Evolutionary conservation across 2,329 filamentous ascomycete species (phyloP).

Genomic region (Fusarium sp.): DNA sequence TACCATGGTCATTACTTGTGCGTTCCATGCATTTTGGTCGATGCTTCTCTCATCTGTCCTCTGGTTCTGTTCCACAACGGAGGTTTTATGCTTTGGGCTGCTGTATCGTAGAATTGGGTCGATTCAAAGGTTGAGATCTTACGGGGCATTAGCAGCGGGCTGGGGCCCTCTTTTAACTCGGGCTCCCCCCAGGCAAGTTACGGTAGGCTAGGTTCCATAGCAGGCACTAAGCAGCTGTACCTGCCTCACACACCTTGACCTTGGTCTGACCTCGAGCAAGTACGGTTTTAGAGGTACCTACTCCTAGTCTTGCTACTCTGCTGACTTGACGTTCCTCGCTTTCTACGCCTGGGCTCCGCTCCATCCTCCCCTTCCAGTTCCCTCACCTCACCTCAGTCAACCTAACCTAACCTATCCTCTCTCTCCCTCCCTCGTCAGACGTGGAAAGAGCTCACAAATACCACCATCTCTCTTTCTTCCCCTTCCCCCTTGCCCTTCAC

Average conservation of each 20-base stretch:
- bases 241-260: slow-evolving; percentile 27
- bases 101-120: slow-evolving; percentile 21
- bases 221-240: slow-evolving; percentile 27
- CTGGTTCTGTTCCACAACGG: slow-evolving; percentile 8
- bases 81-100: slow-evolving; percentile 7
- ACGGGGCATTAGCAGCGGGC: slow-evolving; percentile 25
- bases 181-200: slow-evolving; percentile 25
- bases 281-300: slow-evolving; percentile 10
- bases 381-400: slow-evolving; percentile 33
- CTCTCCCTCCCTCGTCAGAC: slow-evolving; percentile 49
- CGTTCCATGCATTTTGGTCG: slow-evolving; percentile 15
- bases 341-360: slow-evolving; percentile 30
- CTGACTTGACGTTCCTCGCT: slow-evolving; percentile 38
- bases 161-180: slow-evolving; percentile 36
- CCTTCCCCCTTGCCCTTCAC: slow-evolving; percentile 29
- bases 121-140: slow-evolving; percentile 15
- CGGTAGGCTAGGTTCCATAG: slow-evolving; percentile 26
- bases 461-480: slow-evolving; percentile 47
- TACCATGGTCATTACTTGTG: slow-evolving; percentile 1
- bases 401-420: slow-evolving; percentile 36
- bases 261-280: slow-evolving; percentile 29
- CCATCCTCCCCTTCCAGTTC: slow-evolving; percentile 26
- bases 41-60: slow-evolving; percentile 8
- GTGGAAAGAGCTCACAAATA: slow-evolving; percentile 51
- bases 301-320: slow-evolving; percentile 17